Base-by-base conservation (phyloP, 1,284 basidiomycete genomes). In the Porogramme epimiltina region DNA sequence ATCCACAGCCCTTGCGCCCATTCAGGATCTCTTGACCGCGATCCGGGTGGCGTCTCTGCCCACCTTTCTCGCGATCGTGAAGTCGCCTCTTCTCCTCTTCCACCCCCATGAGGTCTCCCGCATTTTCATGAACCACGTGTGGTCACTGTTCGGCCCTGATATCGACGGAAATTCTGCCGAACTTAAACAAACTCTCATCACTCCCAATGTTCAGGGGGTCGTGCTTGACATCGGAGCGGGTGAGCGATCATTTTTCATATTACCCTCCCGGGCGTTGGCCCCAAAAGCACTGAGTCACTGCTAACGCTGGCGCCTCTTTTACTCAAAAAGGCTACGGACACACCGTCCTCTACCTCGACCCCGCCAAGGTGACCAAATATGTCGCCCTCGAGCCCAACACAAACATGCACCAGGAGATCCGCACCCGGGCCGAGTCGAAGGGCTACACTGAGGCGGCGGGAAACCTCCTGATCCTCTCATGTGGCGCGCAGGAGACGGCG, bases 201-300 rank as follows among this genome's bases (percentile, higher is more conserved):
- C 75, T 0, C 71, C 73, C 0, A 67, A 84, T 58, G 84, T 86
- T 2, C 60, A 68, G 10, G 87, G 87, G 2, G 70, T 80, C 2
- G 83, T 90, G 1, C 71, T 90, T 20, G 87, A 89, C 58, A 58
- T 89, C 26, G 88, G 87, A 16, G 86, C 87, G 66, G 87, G 86
- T 83, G 16, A n/a, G 34, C 13, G 34, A n/a, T 13, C 16, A 37
- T 18, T 37, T 31, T 31, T 31, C n/a, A n/a, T n/a, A n/a, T n/a
- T n/a, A n/a, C n/a, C n/a, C n/a, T n/a, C n/a, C n/a, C n/a, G n/a
- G n/a, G n/a, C n/a, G n/a, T n/a, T n/a, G n/a, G n/a, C n/a, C 28
- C 8, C 28, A 31, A 8, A 15, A 31, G 34, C n/a, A 9, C 34
- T 37, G 34, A 37, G n/a, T 37, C 34, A 31, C 6, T 31, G 28